These are phyloP conservation scores for Pterocarpus santalinus DNA, from an alignment of 306 rosid genomes.

Conservation along the genomic window DNA sequence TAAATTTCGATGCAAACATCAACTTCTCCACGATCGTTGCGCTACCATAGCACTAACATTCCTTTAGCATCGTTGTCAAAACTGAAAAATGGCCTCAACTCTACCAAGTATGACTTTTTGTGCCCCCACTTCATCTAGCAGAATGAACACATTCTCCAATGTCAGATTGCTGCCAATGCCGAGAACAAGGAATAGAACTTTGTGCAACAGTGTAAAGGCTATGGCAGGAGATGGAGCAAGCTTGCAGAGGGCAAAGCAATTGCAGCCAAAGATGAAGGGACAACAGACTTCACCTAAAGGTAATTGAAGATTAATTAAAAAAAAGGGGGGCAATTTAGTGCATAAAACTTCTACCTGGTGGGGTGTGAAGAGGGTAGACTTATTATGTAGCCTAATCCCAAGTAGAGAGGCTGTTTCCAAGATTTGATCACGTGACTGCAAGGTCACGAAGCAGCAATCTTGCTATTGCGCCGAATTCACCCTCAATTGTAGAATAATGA, in stretches of 20 bases:
- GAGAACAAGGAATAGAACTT: constrained; percentile 11
- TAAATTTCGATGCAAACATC: constrained; percentile 39
- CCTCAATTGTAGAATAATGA: too few species aligned
- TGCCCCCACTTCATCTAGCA: constrained; percentile 42
- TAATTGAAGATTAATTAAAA: constrained; percentile 17
- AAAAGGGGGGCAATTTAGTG: too few species aligned
- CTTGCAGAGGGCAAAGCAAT: constrained; percentile 37
- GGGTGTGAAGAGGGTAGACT: too few species aligned
- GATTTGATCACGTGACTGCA: too few species aligned
- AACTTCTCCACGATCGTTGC: background rate
- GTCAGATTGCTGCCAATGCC: constrained; percentile 31
- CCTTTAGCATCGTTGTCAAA: background rate
- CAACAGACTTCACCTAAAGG: constrained; percentile 48
- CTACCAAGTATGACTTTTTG: constrained; percentile 33
- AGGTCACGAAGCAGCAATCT: too few species aligned
- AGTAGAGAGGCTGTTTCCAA: too few species aligned
- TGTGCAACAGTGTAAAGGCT: constrained; percentile 38
- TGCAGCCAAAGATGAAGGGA: constrained; percentile 38
- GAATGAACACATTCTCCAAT: constrained; percentile 30
- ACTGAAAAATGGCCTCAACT: constrained; percentile 37
- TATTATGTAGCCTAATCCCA: too few species aligned
- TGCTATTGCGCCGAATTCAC: too few species aligned
- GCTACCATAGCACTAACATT: background rate
- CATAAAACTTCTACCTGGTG: too few species aligned
- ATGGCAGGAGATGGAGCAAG: constrained; percentile 35